These are phyloP conservation scores for Capillidium rhysosporum DNA, from an alignment of 371 early-diverging fungal genomes.

Conservation along the genomic window DNA sequence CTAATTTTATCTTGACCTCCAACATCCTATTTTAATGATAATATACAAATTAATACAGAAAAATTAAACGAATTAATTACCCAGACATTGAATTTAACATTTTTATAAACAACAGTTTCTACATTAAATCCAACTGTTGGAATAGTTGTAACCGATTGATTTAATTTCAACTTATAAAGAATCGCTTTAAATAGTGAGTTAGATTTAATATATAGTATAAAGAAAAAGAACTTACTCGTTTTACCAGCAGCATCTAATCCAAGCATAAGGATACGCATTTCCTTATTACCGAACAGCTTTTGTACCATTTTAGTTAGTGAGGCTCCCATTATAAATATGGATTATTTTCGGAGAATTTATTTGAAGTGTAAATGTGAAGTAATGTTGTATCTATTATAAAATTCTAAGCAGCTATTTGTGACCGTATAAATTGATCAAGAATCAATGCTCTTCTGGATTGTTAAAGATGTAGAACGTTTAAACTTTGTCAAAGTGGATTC, in stretches of 20 bases:
- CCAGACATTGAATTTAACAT: slow-evolving; percentile 80
- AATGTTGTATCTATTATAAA: too few species aligned
- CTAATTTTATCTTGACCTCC: slow-evolving; percentile 83
- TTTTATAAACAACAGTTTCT: slow-evolving; percentile 75
- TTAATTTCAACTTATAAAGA: slow-evolving; percentile 69
- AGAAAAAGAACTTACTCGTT: slow-evolving; percentile 40
- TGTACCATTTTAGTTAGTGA: slow-evolving; percentile 30
- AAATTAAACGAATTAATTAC: slow-evolving; percentile 14
- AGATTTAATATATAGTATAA: background rate
- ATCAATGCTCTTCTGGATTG: too few species aligned
- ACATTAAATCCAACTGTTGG: slow-evolving; percentile 81
- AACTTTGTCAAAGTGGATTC: too few species aligned
- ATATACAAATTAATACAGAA: background rate
- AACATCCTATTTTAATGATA: slow-evolving; percentile 36
- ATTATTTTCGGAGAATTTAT: too few species aligned
- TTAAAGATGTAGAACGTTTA: too few species aligned
- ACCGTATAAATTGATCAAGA: too few species aligned
- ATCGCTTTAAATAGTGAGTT: slow-evolving; percentile 31
- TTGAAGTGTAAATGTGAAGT: too few species aligned
- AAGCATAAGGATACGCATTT: slow-evolving; percentile 77
- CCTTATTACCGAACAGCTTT: slow-evolving; percentile 59
- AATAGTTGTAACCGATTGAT: slow-evolving; percentile 69
- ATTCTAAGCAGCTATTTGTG: too few species aligned
- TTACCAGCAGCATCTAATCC: slow-evolving; percentile 90
- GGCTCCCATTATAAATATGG: slow-evolving; percentile 22